Percentiles rank a stretch among this genome's conserved stretches.
Conservation (phyloP, 129 eudicot species). For the Mikania micrantha region DNA sequence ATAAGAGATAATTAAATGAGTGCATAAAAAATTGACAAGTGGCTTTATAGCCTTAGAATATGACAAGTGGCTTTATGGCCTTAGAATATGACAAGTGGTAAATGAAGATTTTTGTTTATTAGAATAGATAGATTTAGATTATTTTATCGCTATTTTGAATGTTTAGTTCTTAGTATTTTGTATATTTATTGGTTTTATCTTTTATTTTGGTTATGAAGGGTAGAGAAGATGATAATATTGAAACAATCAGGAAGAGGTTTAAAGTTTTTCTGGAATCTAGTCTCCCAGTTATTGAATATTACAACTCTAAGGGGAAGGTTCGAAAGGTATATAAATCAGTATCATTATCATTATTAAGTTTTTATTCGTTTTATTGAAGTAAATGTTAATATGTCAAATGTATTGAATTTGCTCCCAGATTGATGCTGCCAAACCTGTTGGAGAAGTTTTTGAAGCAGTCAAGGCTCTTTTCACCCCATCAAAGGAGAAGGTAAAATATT, state of each 20-base stretch:
- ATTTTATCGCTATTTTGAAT: too few relatives aligned
- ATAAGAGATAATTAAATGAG: too few relatives aligned
- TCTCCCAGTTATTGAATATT: slow-evolving; percentile 85
- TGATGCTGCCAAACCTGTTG: slow-evolving; percentile 79
- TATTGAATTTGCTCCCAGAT: slow-evolving; percentile 41
- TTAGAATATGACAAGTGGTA: too few relatives aligned
- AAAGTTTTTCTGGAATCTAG: slow-evolving; percentile 83
- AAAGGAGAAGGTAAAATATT: slow-evolving; percentile 42
- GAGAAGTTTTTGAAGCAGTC: slow-evolving; percentile 81
- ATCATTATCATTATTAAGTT: background rate
- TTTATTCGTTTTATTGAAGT: background rate
- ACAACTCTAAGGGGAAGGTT: slow-evolving; percentile 70
- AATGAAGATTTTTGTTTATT: too few relatives aligned
- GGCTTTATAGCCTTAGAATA: too few relatives aligned
- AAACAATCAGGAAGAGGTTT: slow-evolving; percentile 85
- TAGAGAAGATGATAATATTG: slow-evolving; percentile 91
- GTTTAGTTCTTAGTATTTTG: background rate
- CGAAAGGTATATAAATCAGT: slow-evolving; percentile 64
- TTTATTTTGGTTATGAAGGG: slow-evolving; percentile 46
- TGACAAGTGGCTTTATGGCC: too few relatives aligned
- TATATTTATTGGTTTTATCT: background rate
- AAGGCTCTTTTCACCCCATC: slow-evolving; percentile 63
- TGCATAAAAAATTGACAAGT: too few relatives aligned
- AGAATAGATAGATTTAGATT: too few relatives aligned
- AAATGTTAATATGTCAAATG: background rate